Conservation (phyloP, 1,139 yeast genomes). For the Protomyces inouyei region DNA sequence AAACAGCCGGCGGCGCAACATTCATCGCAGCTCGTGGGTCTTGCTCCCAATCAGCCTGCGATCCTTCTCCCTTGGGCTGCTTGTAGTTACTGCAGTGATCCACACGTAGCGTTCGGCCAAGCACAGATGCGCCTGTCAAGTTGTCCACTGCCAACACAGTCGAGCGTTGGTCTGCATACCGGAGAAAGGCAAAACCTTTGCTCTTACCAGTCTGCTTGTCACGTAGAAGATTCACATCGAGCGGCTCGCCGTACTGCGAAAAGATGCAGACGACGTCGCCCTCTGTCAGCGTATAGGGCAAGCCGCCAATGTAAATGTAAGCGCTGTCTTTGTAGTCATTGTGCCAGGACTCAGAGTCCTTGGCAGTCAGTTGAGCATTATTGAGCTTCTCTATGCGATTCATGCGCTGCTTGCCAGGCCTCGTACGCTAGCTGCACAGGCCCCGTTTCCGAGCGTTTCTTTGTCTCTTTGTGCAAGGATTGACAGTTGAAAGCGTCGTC, state of each 20-base stretch:
- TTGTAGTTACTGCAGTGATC: constrained; percentile 66
- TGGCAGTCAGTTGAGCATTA: constrained; percentile 24
- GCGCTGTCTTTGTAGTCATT: constrained; percentile 67
- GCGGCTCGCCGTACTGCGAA: constrained; percentile 87
- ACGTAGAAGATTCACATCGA: constrained; percentile 66
- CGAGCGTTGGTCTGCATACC: constrained; percentile 76
- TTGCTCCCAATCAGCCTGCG: constrained; percentile 27
- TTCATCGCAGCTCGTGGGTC: constrained; percentile 27
- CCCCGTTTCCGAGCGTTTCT: background rate
- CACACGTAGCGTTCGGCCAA: constrained; percentile 58
- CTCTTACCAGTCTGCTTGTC: constrained; percentile 65
- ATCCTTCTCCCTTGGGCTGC: constrained; percentile 37
- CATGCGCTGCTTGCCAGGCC: background rate
- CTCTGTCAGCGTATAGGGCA: constrained; percentile 61
- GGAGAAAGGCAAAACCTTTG: constrained; percentile 73
- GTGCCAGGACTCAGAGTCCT: constrained; percentile 30
- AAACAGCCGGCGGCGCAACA: background rate
- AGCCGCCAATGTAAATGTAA: constrained; percentile 54
- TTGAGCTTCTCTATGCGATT: constrained; percentile 21
- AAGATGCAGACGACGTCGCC: constrained; percentile 72
- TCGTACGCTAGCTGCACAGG: background rate
- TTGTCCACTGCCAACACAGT: constrained; percentile 86
- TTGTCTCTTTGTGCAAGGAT: background rate
- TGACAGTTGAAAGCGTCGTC: background rate
- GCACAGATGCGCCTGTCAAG: constrained; percentile 52